Percentiles rank a stretch among this genome's conserved stretches.
phyloP scores from a whole-genome alignment of 2,329 filamentous ascomycete genomes.

The Hypoxylon sp. region DNA sequence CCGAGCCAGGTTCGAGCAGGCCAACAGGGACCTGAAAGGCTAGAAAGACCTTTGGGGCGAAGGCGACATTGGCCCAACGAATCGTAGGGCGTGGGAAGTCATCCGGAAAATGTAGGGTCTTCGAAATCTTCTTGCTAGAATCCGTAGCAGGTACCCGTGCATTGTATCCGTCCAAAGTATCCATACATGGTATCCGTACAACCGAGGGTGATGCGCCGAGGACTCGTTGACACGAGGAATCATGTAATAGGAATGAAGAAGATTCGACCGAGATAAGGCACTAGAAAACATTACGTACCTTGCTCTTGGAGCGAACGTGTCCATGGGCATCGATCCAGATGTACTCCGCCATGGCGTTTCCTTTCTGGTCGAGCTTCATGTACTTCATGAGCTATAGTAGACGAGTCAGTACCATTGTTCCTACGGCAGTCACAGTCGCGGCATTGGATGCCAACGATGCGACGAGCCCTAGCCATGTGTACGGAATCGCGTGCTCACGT shows the following conservation, averaged over 20 bases:
- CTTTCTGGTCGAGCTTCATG: slow-evolving; percentile 89
- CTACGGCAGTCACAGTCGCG: slow-evolving; percentile 25
- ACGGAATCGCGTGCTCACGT: slow-evolving; percentile 47
- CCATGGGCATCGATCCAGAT: slow-evolving; percentile 92
- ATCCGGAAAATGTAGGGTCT: slow-evolving; percentile 32
- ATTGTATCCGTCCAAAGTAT: no score
- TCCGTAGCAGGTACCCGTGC: no score
- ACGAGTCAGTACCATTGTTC: slow-evolving; percentile 37
- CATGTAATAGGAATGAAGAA: slow-evolving; percentile 45
- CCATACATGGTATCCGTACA: slow-evolving; percentile 6
- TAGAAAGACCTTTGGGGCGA: slow-evolving; percentile 24
- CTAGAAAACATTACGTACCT: slow-evolving; percentile 71
- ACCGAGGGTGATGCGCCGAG: slow-evolving; percentile 12
- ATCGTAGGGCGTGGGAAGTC: slow-evolving; percentile 24
- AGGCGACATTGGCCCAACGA: slow-evolving; percentile 26
- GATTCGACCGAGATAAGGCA: slow-evolving; percentile 44
- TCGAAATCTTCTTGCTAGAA: slow-evolving; percentile 18
- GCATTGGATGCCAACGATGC: slow-evolving; percentile 27
- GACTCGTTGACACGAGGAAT: slow-evolving; percentile 41
- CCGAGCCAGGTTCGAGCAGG: slow-evolving; percentile 25
- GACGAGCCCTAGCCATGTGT: slow-evolving; percentile 21
- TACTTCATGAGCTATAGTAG: slow-evolving; percentile 84
- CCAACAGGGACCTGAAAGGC: slow-evolving; percentile 33
- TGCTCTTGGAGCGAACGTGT: slow-evolving; percentile 92
- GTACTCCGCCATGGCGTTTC: slow-evolving; percentile 92